phyloP scores from a whole-genome alignment of 192 early-diverging fungal genomes.

The Paraglomus occultum region DNA sequence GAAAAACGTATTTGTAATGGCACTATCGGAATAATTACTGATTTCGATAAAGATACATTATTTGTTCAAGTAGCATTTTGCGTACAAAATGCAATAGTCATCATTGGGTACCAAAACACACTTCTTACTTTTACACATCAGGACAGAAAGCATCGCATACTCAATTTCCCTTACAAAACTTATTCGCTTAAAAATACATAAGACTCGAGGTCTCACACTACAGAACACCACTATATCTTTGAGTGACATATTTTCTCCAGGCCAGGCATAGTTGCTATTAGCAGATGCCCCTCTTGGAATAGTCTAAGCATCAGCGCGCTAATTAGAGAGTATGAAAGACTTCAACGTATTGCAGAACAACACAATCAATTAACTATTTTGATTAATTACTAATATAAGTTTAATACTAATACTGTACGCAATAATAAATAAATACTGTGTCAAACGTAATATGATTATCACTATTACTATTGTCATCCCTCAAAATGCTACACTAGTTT shows the following conservation, averaged over 20 bases:
- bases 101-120: not conserved
- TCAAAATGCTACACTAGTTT: too few species aligned
- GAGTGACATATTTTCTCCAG: not conserved
- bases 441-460: too few species aligned
- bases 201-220: not conserved
- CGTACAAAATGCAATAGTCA: not conserved
- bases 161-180: conserved; percentile 3
- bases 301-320: too few species aligned
- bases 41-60: not conserved
- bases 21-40: conserved; percentile 3
- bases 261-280: too few species aligned
- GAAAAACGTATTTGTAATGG: not conserved
- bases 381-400: too few species aligned
- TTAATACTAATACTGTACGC: too few species aligned
- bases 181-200: not conserved
- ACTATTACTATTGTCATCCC: too few species aligned
- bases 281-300: too few species aligned
- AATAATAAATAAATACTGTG: too few species aligned
- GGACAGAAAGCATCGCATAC: not conserved
- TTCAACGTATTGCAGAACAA: too few species aligned
- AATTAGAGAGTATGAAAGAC: too few species aligned
- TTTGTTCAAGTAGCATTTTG: not conserved
- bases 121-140: not conserved
- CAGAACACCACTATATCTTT: not conserved
- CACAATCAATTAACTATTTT: too few species aligned